These are phyloP conservation scores for Podila epigama DNA, from an alignment of 192 early-diverging fungal species.

Conservation along the genomic window DNA sequence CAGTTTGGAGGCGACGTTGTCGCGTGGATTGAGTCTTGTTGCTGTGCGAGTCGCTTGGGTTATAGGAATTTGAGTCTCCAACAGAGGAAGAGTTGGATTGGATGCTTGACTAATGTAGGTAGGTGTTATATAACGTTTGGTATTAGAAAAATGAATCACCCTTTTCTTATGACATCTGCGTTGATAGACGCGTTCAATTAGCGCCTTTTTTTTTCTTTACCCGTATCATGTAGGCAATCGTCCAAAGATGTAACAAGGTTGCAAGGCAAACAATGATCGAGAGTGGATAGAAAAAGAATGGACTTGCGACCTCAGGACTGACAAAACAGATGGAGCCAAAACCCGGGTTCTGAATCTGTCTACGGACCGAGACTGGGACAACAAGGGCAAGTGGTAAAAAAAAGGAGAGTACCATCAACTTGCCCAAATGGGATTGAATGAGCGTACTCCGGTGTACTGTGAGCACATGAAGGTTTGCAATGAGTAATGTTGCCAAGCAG, in stretches of 20 bases:
- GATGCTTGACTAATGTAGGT: slow-evolving; percentile 1
- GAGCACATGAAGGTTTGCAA: slow-evolving; percentile 29
- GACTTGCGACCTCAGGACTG: slow-evolving; percentile 4
- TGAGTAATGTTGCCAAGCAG: slow-evolving; percentile 19
- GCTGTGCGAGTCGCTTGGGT: background rate
- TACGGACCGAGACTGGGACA: slow-evolving; percentile 12
- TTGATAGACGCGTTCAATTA: no score
- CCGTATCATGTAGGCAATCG: slow-evolving; percentile 20
- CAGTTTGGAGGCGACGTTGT: slow-evolving; percentile 19
- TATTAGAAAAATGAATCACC: background rate
- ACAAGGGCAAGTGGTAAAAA: slow-evolving; percentile 17
- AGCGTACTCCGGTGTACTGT: slow-evolving; percentile 7
- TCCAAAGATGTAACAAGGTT: slow-evolving; percentile 19
- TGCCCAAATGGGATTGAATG: slow-evolving; percentile 15
- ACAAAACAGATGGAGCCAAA: slow-evolving; percentile 39
- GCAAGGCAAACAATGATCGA: slow-evolving; percentile 20
- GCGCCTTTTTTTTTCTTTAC: slow-evolving; percentile 9
- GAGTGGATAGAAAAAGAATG: slow-evolving; percentile 26
- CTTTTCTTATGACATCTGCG: no score
- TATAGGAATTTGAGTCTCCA: slow-evolving; percentile 12
- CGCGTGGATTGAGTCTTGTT: slow-evolving; percentile 4
- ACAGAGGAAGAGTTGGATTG: slow-evolving; percentile 1
- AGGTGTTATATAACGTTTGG: no score
- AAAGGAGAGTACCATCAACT: slow-evolving; percentile 15
- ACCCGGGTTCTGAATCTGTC: slow-evolving; percentile 22